Base-by-base conservation (phyloP, 768 basidiomycete genomes). In the Leccinum rimulosum region DNA sequence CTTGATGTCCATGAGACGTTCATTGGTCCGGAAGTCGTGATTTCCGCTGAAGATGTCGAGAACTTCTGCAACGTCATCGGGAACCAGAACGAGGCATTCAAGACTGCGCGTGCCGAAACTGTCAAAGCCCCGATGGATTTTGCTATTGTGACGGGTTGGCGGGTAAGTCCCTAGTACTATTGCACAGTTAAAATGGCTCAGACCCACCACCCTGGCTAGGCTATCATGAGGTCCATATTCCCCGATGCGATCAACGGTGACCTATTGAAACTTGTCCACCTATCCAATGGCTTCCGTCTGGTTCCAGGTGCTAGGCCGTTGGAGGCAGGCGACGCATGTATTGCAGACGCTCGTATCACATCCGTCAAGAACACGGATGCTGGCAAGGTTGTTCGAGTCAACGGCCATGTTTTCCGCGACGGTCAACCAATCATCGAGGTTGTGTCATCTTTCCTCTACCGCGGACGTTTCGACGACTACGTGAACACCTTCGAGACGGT, bases 151-250 rank as follows among this genome's bases (percentile, higher is more conserved):
- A 88, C 95, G 43, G 95, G 96, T 50, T 99, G 97, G 97, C 87
- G 96, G 88, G 95, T 94, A 71, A 60, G 88, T 75, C 54, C 43
- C 25, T 30, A 57, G 27, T 38, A 25, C 1, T 50, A 17, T 56
- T 45, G 14, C 27, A 17, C 36, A 9, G 30, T 38, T 22, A n/a
- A 56, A 35, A 65, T 59, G 4, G 67, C 50, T 30, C 54, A 57
- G 3, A 70, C 48, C 30, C 55, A 48, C 2, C 25, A 10, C 64
- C n/a, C 35, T 55, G 60, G 56, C 0, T 64, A 96, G 94, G 91
- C 95, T n/a, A 98, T 99, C 75, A 99, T 98, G 90, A 93, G 91
- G 73, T 87, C 95, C 1, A 96, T 98, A 75, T 99, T 99, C 86
- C 97, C 97, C 6, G 71, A 81, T 12, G 75, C 84, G 11, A 93